Conservation (phyloP, 495 filamentous ascomycete species). For the Hyaloscypha variabilis region DNA sequence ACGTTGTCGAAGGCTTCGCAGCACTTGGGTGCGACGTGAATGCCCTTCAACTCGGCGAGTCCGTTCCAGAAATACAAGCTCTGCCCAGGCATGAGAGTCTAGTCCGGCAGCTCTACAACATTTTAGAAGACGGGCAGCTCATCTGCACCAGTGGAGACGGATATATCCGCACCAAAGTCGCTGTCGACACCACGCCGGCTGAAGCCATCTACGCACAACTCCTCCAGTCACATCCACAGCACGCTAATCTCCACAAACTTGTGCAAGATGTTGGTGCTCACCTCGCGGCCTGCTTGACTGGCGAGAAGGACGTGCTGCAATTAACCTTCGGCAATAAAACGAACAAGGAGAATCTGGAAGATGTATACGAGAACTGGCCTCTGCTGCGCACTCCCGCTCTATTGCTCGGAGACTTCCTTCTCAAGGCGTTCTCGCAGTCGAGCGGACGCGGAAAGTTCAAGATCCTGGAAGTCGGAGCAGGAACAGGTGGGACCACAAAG, state of each 20-base stretch:
- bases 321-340: slow-evolving; percentile 38
- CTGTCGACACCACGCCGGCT: slow-evolving; percentile 6
- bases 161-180: slow-evolving; percentile 3
- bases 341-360: slow-evolving; percentile 30
- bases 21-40: slow-evolving; percentile 37
- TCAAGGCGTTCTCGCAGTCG: neutral
- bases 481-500: slow-evolving; percentile 43
- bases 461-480: slow-evolving; percentile 53
- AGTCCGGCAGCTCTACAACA: slow-evolving; percentile 34
- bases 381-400: slow-evolving; percentile 4
- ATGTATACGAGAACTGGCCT: slow-evolving; percentile 13
- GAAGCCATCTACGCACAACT: slow-evolving; percentile 1
- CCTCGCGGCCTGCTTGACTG: slow-evolving; percentile 39
- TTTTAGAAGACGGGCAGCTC: slow-evolving; percentile 35
- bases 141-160: slow-evolving; percentile 6
- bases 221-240: slow-evolving; percentile 19
- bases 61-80: slow-evolving; percentile 28
- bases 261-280: slow-evolving; percentile 33
- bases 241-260: slow-evolving; percentile 35
- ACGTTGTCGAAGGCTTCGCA: slow-evolving; percentile 44
- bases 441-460: slow-evolving; percentile 25
- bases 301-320: slow-evolving; percentile 35
- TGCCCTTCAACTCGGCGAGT: slow-evolving; percentile 29
- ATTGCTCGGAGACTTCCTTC: neutral
- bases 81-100: slow-evolving; percentile 34